These are phyloP conservation scores for Papiliotrema laurentii DNA, from an alignment of 1,284 basidiomycete species.

Conservation along the genomic window DNA sequence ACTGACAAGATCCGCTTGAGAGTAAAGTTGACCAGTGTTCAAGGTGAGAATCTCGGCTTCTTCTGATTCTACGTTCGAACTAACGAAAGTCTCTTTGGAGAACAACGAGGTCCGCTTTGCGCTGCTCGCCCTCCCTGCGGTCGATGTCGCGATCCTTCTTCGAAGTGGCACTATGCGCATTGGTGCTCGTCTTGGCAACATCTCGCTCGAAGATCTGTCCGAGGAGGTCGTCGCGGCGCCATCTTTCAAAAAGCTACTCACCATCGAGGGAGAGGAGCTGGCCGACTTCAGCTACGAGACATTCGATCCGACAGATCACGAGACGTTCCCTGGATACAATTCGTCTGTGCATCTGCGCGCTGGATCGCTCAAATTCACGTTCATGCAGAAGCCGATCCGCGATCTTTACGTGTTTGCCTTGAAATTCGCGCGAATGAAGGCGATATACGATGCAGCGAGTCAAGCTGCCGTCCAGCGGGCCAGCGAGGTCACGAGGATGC, in stretches of 20 bases:
- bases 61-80: not conserved
- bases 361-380: conserved; percentile 88
- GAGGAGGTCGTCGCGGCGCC: conserved; percentile 57
- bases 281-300: conserved; percentile 96
- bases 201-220: conserved; percentile 79
- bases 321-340: conserved; percentile 76
- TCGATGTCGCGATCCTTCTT: conserved; percentile 77
- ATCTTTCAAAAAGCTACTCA: conserved; percentile 77
- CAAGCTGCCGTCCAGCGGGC: conserved; percentile 88
- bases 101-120: conserved; percentile 71
- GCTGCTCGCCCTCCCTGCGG: conserved; percentile 86
- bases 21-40: conserved; percentile 81
- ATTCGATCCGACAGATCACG: conserved; percentile 60
- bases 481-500: conserved; percentile 77
- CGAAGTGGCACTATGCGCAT: conserved; percentile 72
- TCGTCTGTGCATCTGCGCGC: conserved; percentile 78
- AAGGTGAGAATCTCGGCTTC: conserved; percentile 55
- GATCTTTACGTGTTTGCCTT: conserved; percentile 79
- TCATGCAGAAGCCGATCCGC: conserved; percentile 80
- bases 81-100: conserved; percentile 68
- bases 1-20: conserved; percentile 72
- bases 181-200: conserved; percentile 76
- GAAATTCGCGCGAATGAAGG: conserved; percentile 87
- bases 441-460: conserved; percentile 88
- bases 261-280: conserved; percentile 92